phyloP scores from a whole-genome alignment of 1,284 basidiomycete genomes.

The Moesziomyces sp. region DNA sequence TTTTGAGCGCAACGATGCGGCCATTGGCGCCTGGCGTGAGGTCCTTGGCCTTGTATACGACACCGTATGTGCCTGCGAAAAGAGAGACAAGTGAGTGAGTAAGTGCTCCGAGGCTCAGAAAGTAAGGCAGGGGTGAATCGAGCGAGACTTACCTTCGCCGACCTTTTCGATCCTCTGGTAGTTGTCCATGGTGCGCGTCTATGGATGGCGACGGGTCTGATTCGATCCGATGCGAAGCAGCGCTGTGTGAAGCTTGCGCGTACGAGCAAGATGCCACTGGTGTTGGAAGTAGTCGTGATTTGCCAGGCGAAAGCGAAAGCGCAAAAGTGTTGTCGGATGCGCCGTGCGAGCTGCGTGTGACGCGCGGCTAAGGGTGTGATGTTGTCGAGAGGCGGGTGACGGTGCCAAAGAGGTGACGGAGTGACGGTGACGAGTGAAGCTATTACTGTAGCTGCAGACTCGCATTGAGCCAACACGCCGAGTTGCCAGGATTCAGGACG shows the following conservation, averaged over 20 bases:
- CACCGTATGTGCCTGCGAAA: slow-evolving; percentile 89
- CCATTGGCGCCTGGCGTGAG: slow-evolving; percentile 76
- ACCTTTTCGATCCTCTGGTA: slow-evolving; percentile 81
- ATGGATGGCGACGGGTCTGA: background rate
- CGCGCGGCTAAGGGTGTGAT: background rate
- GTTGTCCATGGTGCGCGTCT: slow-evolving; percentile 67
- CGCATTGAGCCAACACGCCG: too few relatives aligned
- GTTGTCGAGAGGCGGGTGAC: background rate
- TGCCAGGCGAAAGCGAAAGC: too few relatives aligned
- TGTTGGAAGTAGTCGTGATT: too few relatives aligned
- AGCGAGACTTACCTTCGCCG: slow-evolving; percentile 55
- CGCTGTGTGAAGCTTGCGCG: too few relatives aligned
- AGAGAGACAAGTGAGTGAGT: background rate
- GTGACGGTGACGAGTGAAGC: background rate
- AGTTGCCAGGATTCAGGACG: too few relatives aligned
- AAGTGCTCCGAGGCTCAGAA: background rate
- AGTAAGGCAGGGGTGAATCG: background rate
- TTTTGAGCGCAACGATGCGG: slow-evolving; percentile 74
- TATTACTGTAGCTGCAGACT: too few relatives aligned
- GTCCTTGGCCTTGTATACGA: slow-evolving; percentile 78
- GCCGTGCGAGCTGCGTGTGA: background rate
- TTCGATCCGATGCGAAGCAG: too few relatives aligned
- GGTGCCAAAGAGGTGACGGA: background rate
- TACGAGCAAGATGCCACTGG: too few relatives aligned
- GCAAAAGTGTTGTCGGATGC: background rate